phyloP scores from a whole-genome alignment of 2,329 filamentous ascomycete genomes.

The Arthrinium phaeospermum region DNA sequence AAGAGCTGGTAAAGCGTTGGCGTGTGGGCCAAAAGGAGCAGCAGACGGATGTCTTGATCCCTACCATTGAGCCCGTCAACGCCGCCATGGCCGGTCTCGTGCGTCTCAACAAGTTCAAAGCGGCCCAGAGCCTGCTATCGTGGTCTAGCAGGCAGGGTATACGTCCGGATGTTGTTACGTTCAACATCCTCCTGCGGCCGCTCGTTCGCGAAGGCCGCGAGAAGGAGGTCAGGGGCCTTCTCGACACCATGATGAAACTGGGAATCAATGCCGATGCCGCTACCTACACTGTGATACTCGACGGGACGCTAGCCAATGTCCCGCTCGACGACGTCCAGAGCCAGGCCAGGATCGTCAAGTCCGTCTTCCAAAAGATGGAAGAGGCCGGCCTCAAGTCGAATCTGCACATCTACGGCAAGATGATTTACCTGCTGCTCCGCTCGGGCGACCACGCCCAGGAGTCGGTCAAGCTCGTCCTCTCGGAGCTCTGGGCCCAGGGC shows the following conservation, averaged over 20 bases:
- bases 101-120: constrained; percentile 49
- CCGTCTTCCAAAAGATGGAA: constrained; percentile 53
- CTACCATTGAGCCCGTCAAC: constrained; percentile 71
- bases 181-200: constrained; percentile 72
- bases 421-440: constrained; percentile 69
- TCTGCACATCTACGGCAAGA: constrained; percentile 68
- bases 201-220: constrained; percentile 57
- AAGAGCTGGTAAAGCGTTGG: constrained; percentile 71
- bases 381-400: constrained; percentile 63
- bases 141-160: constrained; percentile 65
- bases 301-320: constrained; percentile 57
- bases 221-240: constrained; percentile 56
- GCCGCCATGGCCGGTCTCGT: constrained; percentile 70
- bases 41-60: constrained; percentile 48
- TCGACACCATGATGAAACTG: constrained; percentile 63
- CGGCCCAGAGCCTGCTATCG: constrained; percentile 59
- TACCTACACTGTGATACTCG: constrained; percentile 77
- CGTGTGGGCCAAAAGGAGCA: not conserved
- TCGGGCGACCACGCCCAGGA: constrained; percentile 46
- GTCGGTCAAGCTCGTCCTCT: constrained; percentile 65
- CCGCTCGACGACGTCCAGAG: constrained; percentile 44
- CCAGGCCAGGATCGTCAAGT: constrained; percentile 56
- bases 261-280: constrained; percentile 65
- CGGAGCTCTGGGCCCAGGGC: constrained; percentile 62
- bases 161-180: constrained; percentile 63